These are phyloP conservation scores for Talaromyces nanjingensis DNA, from an alignment of 495 filamentous ascomycete genomes.

Conservation along the genomic window DNA sequence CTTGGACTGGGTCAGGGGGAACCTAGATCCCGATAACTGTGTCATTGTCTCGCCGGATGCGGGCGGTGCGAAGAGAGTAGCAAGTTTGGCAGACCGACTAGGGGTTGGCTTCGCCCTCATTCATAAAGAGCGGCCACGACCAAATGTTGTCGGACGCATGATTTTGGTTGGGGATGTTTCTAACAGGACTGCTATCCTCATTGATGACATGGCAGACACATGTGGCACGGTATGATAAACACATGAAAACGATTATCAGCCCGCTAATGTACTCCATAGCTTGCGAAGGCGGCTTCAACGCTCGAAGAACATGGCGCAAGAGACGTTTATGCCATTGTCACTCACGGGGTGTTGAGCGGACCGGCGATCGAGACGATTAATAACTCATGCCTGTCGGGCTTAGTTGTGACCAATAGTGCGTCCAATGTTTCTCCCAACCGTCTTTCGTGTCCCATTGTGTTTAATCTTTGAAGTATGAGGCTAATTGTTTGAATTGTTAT, in stretches of 20 bases:
- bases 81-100: slow-evolving; percentile 73
- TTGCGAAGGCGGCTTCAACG: slow-evolving; percentile 77
- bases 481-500: not conserved
- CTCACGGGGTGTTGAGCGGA: slow-evolving; percentile 76
- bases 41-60: slow-evolving; percentile 85
- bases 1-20: slow-evolving; percentile 68
- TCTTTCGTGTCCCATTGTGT: not conserved
- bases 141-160: slow-evolving; percentile 81
- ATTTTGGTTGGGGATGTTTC: slow-evolving; percentile 78
- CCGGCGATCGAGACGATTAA: slow-evolving; percentile 10
- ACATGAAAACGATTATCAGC: not conserved
- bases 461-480: not conserved
- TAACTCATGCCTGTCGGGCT: slow-evolving; percentile 5
- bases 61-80: slow-evolving; percentile 78
- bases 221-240: slow-evolving; percentile 51
- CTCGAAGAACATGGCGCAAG: slow-evolving; percentile 74
- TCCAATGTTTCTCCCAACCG: not conserved
- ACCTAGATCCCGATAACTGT: slow-evolving; percentile 63
- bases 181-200: slow-evolving; percentile 62
- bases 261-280: slow-evolving; percentile 16
- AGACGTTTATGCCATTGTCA: slow-evolving; percentile 70
- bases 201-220: slow-evolving; percentile 82
- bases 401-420: slow-evolving; percentile 11
- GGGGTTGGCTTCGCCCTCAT: slow-evolving; percentile 80
- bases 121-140: slow-evolving; percentile 72